These are phyloP conservation scores for Voacanga thouarsii DNA, from an alignment of 257 asterid species.

Conservation along the genomic window DNA sequence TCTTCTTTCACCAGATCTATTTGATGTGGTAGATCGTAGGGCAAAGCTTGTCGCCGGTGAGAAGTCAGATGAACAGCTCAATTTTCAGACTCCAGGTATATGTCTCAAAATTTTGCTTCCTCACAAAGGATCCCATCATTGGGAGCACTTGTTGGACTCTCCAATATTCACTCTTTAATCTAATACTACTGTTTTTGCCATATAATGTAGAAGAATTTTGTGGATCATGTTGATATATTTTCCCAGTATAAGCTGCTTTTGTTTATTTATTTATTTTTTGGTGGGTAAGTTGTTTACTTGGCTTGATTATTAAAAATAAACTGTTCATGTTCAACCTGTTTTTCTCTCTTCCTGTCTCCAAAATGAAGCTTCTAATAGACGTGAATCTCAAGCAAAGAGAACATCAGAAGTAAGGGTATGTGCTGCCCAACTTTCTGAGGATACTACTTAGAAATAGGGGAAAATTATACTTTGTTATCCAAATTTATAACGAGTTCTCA, in stretches of 20 bases:
- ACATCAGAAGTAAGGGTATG: conserved; percentile 69
- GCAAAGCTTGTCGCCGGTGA: conserved; percentile 95
- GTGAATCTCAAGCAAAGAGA: conserved; percentile 66
- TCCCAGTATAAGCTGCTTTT: neutral
- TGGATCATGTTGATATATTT: neutral
- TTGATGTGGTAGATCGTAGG: conserved; percentile 93
- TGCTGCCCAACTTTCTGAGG: conserved; percentile 10
- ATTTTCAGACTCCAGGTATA: conserved; percentile 52
- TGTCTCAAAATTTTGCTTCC: conserved; percentile 6
- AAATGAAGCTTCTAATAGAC: conserved; percentile 60
- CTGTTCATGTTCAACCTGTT: conserved; percentile 7
- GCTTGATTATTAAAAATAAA: neutral
- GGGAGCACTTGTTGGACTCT: conserved; percentile 1
- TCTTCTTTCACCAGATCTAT: conserved; percentile 58
- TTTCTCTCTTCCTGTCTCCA: conserved; percentile 8
- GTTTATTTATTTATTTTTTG: too few relatives aligned
- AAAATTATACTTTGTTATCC: neutral
- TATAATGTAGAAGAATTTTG: neutral
- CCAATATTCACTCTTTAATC: neutral
- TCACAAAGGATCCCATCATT: conserved; percentile 3
- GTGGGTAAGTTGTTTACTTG: neutral
- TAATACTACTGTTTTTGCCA: neutral
- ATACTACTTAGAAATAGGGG: neutral
- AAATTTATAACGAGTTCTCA: neutral
- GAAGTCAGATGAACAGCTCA: conserved; percentile 63